Percentiles rank a stretch among this genome's conserved stretches.
These are phyloP conservation scores for Parafenestella ontariensis DNA, from an alignment of 2,329 filamentous ascomycete species.

Conservation along the genomic window DNA sequence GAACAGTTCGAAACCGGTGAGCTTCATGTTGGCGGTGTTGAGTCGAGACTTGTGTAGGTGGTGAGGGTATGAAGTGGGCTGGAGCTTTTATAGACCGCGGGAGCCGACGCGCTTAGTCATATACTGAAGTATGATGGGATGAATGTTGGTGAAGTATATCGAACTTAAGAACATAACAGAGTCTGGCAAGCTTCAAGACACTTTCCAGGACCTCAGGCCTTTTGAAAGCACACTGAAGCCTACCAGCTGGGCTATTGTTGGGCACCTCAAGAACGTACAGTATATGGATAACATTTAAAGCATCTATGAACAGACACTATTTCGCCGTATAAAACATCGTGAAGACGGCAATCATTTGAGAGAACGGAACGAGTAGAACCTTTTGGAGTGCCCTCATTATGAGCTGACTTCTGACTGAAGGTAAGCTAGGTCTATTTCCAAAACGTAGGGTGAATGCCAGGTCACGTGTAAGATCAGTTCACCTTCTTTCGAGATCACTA, in stretches of 20 bases:
- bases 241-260: too few relatives aligned
- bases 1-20: slow-evolving; percentile 13
- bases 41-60: neutral
- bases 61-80: neutral
- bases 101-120: neutral
- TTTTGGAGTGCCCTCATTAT: neutral
- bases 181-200: neutral
- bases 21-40: slow-evolving; percentile 6
- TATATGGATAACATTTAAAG: too few relatives aligned
- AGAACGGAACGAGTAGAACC: too few relatives aligned
- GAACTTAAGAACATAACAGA: neutral
- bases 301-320: too few relatives aligned
- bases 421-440: neutral
- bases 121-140: neutral
- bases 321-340: too few relatives aligned
- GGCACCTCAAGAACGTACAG: too few relatives aligned
- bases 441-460: neutral
- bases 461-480: neutral
- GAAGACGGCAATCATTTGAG: too few relatives aligned
- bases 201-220: too few relatives aligned
- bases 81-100: neutral
- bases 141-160: neutral
- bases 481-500: too few relatives aligned
- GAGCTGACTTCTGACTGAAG: neutral
- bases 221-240: too few relatives aligned